These are phyloP conservation scores for Fragaria vesca DNA, from an alignment of 306 rosid genomes.

Conservation along the genomic window DNA sequence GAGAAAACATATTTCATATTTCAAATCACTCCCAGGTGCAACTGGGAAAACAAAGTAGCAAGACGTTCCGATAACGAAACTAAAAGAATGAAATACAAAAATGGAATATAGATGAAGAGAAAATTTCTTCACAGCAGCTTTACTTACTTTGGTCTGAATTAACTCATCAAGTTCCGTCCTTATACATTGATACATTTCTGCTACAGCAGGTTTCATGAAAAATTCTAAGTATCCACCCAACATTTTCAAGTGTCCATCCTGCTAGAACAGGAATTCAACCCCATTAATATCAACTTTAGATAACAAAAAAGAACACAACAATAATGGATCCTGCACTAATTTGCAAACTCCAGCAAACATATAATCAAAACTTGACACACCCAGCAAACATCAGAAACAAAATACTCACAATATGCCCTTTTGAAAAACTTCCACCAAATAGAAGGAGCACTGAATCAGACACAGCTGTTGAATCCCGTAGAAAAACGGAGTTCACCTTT, in stretches of 20 bases:
- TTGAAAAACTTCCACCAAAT: constrained; percentile 79
- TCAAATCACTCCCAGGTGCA: neutral
- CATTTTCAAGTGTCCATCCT: constrained; percentile 94
- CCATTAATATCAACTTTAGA: neutral
- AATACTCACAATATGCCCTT: constrained; percentile 66
- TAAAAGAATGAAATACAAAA: constrained; percentile 21
- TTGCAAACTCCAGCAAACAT: constrained; percentile 3
- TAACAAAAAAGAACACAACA: neutral
- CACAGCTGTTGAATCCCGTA: constrained; percentile 94
- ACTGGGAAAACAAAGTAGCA: neutral
- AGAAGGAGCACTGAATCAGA: constrained; percentile 82
- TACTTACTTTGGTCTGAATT: constrained; percentile 75
- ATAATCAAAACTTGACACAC: constrained; percentile 9
- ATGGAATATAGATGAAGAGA: neutral
- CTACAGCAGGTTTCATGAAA: constrained; percentile 75
- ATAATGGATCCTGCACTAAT: neutral
- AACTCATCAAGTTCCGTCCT: constrained; percentile 75
- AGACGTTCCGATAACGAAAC: constrained; percentile 13
- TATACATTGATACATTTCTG: constrained; percentile 64
- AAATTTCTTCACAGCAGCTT: constrained; percentile 1
- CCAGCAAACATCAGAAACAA: neutral
- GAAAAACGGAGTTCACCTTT: constrained; percentile 93
- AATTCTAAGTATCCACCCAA: constrained; percentile 92
- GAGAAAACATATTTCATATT: neutral
- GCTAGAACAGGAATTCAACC: constrained; percentile 27